Percentiles rank a stretch among this genome's conserved stretches.
phyloP scores from a whole-genome alignment of 2,329 filamentous ascomycete species.

The Teratosphaeriaceae sp. region DNA sequence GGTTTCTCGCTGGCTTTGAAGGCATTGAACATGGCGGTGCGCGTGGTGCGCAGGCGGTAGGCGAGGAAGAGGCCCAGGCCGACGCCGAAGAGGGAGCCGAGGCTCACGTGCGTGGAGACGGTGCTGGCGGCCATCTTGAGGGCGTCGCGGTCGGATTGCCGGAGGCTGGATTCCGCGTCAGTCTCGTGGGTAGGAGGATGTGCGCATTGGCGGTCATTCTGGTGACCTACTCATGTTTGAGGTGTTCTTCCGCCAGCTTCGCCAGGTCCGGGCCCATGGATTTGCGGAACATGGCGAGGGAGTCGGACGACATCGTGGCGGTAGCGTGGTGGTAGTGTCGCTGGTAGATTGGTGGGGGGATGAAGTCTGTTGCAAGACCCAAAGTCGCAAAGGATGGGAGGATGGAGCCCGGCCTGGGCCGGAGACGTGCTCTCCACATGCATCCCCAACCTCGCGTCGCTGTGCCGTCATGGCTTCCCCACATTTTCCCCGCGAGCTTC shows the following conservation, averaged over 20 bases:
- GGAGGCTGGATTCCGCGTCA: slow-evolving; percentile 33
- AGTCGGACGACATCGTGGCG: slow-evolving; percentile 36
- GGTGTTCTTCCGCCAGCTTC: slow-evolving; percentile 51
- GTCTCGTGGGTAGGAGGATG: not conserved
- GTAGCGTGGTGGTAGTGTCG: not conserved
- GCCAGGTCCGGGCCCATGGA: slow-evolving; percentile 45
- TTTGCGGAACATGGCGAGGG: slow-evolving; percentile 43
- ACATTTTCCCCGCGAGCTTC: too few relatives aligned
- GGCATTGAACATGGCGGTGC: slow-evolving; percentile 54
- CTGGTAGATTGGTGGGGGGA: too few relatives aligned
- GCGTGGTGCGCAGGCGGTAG: slow-evolving; percentile 49
- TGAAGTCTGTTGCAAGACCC: too few relatives aligned
- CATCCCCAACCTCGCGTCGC: too few relatives aligned
- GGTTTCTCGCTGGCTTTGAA: slow-evolving; percentile 58
- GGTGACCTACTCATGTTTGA: slow-evolving; percentile 46
- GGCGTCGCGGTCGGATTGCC: slow-evolving; percentile 52
- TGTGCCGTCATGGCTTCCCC: too few relatives aligned
- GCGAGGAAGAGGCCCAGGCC: slow-evolving; percentile 54
- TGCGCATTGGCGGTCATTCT: too few relatives aligned
- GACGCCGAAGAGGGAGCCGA: slow-evolving; percentile 56
- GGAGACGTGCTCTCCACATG: too few relatives aligned
- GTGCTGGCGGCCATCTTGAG: slow-evolving; percentile 50
- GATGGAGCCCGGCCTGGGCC: too few relatives aligned
- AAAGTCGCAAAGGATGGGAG: too few relatives aligned
- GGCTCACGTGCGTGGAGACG: slow-evolving; percentile 47